Base-by-base conservation (phyloP, 106 monocot species). In the Phalaenopsis aphrodite region DNA sequence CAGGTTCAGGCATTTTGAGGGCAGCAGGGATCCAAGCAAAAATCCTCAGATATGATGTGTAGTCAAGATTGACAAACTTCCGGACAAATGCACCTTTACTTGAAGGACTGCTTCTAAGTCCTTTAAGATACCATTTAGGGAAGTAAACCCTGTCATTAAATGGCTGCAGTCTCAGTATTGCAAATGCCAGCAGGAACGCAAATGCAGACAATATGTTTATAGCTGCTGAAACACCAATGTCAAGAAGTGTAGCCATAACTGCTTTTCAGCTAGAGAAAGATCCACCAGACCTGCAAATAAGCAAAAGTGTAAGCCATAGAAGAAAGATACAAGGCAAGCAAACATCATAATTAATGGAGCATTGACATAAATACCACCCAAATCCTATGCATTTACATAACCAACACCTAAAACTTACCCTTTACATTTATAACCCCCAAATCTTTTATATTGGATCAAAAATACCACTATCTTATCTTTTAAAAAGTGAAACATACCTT, bases 1-100 rank as follows among this genome's bases (percentile, higher is more conserved):
- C 91, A n/a, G 79, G 86, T 75, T 91, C 88, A 56, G 91, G 88
- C 91, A 91, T 91, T 81, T 83, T 85, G n/a, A 91, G 85, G 30
- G 91, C 91, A 56, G 78, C 86, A 30, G 88, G 91, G 81, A 91
- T 85, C 91, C 91, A 91, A 58, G 48, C 81, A 24, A 91, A 73
- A 74, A 91, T 87, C 75, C 73, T 87, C 76, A 91, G n/a, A 79
- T 91, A 91, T 65, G 91, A 82, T 55, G 80, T 85, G n/a, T 18
- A 85, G 37, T 91, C 84, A 73, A 91, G 83, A 65, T 91, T 91
- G 38, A 91, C 87, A 81, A 88, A 81, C 77, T 77, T 84, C 19
- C 61, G 77, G n/a, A 88, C 83, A 56, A 80, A 81, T 43, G 78
- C 18, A 36, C 83, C 77, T 55, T 78, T 73, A 30, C 24, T 42